Base-by-base conservation (phyloP, 805 yeast species). In the Candida schatavii region DNA sequence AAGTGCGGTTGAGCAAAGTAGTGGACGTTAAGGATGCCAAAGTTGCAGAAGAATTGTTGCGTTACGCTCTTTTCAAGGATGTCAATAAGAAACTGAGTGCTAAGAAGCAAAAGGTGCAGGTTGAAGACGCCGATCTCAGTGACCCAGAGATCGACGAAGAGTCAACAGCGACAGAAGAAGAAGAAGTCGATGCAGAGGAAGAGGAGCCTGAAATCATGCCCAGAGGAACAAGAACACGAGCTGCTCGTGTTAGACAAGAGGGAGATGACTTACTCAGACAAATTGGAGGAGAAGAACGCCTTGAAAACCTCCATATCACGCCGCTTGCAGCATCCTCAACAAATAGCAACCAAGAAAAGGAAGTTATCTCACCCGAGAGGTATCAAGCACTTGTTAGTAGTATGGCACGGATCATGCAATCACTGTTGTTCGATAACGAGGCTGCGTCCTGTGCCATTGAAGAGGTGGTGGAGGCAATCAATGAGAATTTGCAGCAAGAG, bases 51-150 rank as follows among this genome's bases (percentile, higher is more conserved):
- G 83, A 83, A 52, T 64, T 93, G 56, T 70, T 93, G 49, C 77
- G 95, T 55, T 93, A 78, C 61, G 91, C 98, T 0, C 69, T 93
- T 49, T 85, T 90, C 72, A 84, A 84, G 60, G 95, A 88, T 59
- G 78, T 80, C 5, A 64, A 74, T 26, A 60, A 62, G 55, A 70
- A 73, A 47, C 56, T 52, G 22, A 53, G 49, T 41, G 35, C 21
- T 6, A 68, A 66, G 59, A 58, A 62, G 43, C 61, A 58, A 41
- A 61, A 47, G 46, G 40, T 34, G 40, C 48, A 56, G 42, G 54
- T 52, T 29, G 38, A 21, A 3, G 38, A 35, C 11, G 38, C 5
- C 11, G 38, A 25, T 13, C 4, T 22, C n/a, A 35, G 28, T 22
- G 7, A 35, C 10, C 29, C 20, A 37, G 41, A 56, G 47, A 48